Evolutionary conservation across 2,329 filamentous ascomycete genomes (phyloP).

Genomic region (Lasiodiplodia sp.): DNA sequence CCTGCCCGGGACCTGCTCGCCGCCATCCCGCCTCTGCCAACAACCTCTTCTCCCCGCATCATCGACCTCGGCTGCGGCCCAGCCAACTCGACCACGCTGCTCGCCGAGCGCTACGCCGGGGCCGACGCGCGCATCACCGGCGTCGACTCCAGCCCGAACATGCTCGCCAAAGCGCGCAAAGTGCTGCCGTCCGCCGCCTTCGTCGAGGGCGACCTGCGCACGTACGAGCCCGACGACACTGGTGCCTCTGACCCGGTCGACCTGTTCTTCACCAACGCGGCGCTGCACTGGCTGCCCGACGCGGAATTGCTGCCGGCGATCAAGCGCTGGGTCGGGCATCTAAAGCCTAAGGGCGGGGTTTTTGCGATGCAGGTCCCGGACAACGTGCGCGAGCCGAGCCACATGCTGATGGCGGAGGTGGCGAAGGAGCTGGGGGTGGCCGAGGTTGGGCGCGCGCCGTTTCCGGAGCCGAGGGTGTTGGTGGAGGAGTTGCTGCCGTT

Average conservation of each 20-base stretch:
- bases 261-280: slow-evolving; percentile 64
- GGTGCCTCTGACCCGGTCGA: slow-evolving; percentile 37
- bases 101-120: slow-evolving; percentile 52
- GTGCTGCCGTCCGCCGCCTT: slow-evolving; percentile 43
- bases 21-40: slow-evolving; percentile 49
- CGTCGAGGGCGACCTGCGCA: neutral
- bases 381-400: slow-evolving; percentile 59
- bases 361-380: slow-evolving; percentile 64
- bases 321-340: slow-evolving; percentile 52
- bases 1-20: slow-evolving; percentile 62
- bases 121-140: slow-evolving; percentile 53
- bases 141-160: slow-evolving; percentile 63
- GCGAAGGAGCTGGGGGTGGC: slow-evolving; percentile 34
- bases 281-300: slow-evolving; percentile 64
- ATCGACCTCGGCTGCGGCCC: slow-evolving; percentile 68
- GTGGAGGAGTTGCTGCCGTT: slow-evolving; percentile 59
- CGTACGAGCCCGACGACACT: slow-evolving; percentile 42
- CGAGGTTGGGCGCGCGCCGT: neutral
- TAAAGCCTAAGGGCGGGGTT: slow-evolving; percentile 54
- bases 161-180: slow-evolving; percentile 59
- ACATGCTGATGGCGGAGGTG: slow-evolving; percentile 58
- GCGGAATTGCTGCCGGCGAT: slow-evolving; percentile 55
- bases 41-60: slow-evolving; percentile 44
- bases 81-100: slow-evolving; percentile 63
- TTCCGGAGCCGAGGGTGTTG: neutral